A percentile compares a stretch with the other conserved stretches of the same genome.
phyloP scores from a whole-genome alignment of 352 stramenopile species.

The Globisporangium okanoganense region DNA sequence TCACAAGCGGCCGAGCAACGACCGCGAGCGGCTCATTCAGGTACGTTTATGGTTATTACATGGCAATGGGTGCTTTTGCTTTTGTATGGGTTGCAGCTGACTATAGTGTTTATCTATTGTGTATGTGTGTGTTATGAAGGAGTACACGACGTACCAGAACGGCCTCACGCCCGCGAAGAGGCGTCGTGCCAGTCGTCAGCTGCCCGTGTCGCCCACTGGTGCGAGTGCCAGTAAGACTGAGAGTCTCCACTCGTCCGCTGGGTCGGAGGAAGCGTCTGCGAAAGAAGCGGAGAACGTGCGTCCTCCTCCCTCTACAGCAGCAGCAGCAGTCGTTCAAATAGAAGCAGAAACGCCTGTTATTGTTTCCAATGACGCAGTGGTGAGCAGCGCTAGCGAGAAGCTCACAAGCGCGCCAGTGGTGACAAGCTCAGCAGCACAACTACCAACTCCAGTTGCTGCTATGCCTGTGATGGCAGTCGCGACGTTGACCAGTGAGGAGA shows the following conservation, averaged over 20 bases:
- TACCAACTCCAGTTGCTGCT: not conserved
- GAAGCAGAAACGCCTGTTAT: not conserved
- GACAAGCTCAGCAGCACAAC: not conserved
- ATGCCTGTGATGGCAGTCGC: slow-evolving; percentile 17
- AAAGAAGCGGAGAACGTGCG: slow-evolving; percentile 4
- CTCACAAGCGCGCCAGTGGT: not conserved
- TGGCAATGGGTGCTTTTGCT: too few relatives aligned
- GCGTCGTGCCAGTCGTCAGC: slow-evolving; percentile 3
- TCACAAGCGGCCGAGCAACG: slow-evolving; percentile 8
- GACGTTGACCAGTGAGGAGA: slow-evolving; percentile 26
- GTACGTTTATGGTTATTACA: not conserved
- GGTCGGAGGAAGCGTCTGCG: not conserved
- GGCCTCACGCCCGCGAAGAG: slow-evolving; percentile 8
- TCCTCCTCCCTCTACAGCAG: not conserved
- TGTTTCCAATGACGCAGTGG: not conserved
- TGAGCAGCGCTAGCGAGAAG: slow-evolving; percentile 1
- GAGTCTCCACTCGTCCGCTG: not conserved
- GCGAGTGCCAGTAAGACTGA: not conserved
- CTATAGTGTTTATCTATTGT: not conserved
- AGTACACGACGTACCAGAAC: slow-evolving; percentile 14
- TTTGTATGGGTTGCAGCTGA: too few relatives aligned
- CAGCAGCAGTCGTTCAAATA: not conserved
- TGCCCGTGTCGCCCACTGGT: not conserved
- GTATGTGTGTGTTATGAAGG: not conserved
- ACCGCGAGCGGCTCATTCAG: slow-evolving; percentile 12